Conservation (phyloP, 352 stramenopile genomes). For the Pythium sukuiense region DNA sequence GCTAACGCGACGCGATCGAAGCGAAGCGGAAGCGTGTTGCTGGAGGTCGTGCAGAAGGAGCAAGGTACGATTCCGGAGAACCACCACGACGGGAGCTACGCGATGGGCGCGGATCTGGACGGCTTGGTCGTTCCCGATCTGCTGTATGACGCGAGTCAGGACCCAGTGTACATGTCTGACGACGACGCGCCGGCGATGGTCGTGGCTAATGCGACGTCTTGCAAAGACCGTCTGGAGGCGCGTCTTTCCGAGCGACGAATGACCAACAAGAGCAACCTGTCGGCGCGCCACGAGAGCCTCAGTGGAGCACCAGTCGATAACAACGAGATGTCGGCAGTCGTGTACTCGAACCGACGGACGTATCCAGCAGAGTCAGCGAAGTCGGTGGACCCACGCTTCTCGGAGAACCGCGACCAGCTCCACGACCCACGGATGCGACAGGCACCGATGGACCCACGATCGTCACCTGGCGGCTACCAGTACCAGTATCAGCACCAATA, state of each 20-base stretch:
- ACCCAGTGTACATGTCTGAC: constrained; percentile 24
- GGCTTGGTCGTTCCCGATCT: constrained; percentile 22
- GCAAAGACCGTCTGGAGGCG: constrained; percentile 59
- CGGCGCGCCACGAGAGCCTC: constrained; percentile 34
- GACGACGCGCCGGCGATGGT: constrained; percentile 5
- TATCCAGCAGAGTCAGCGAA: constrained; percentile 63
- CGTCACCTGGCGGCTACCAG: constrained; percentile 3
- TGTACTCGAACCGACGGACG: constrained; percentile 67
- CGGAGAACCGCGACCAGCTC: constrained; percentile 26
- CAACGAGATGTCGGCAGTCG: constrained; percentile 37
- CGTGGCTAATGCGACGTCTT: constrained; percentile 13
- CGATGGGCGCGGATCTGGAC: constrained; percentile 22
- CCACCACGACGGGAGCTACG: constrained; percentile 10
- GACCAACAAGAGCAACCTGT: constrained; percentile 21
- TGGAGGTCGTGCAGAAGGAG: constrained; percentile 23
- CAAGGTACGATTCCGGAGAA: constrained; percentile 4
- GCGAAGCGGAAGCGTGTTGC: constrained; percentile 19
- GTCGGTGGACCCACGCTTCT: constrained; percentile 46
- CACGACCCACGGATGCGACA: constrained; percentile 26
- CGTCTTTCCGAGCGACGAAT: constrained; percentile 63
- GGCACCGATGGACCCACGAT: constrained; percentile 43
- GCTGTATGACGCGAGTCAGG: constrained; percentile 23
- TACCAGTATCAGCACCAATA: constrained; percentile 5
- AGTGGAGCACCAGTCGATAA: constrained; percentile 22
- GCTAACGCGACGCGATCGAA: constrained; percentile 10